Percentiles rank a stretch among this genome's conserved stretches.
These are phyloP conservation scores for Yarrowia hollandica DNA, from an alignment of 805 yeast species.

Conservation along the genomic window DNA sequence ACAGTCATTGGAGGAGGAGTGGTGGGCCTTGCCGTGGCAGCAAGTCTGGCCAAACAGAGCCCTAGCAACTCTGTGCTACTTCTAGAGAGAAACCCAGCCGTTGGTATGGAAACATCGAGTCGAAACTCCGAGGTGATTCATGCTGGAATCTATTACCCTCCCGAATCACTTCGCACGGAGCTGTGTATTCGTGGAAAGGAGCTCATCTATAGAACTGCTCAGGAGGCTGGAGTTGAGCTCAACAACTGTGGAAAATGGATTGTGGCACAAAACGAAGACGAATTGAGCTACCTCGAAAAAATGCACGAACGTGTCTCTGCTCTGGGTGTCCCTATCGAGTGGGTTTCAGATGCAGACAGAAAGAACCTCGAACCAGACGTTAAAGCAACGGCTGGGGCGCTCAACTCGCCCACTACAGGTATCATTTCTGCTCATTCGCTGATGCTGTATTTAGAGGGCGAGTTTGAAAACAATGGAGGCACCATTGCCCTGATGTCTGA, in stretches of 20 bases:
- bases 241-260: slow-evolving; percentile 73
- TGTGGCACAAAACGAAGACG: slow-evolving; percentile 73
- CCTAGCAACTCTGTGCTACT: slow-evolving; percentile 54
- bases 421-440: slow-evolving; percentile 79
- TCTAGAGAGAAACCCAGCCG: slow-evolving; percentile 62
- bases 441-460: slow-evolving; percentile 57
- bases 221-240: slow-evolving; percentile 55
- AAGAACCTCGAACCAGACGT: slow-evolving; percentile 63
- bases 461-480: slow-evolving; percentile 59
- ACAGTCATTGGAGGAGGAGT: slow-evolving; percentile 82
- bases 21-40: slow-evolving; percentile 79
- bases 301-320: slow-evolving; percentile 52
- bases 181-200: slow-evolving; percentile 76
- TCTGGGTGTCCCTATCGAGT: slow-evolving; percentile 60
- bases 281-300: slow-evolving; percentile 57
- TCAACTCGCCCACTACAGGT: slow-evolving; percentile 81
- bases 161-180: slow-evolving; percentile 61
- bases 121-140: slow-evolving; percentile 92
- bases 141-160: slow-evolving; percentile 84
- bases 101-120: slow-evolving; percentile 83
- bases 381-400: slow-evolving; percentile 57
- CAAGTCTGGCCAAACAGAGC: slow-evolving; percentile 55
- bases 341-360: slow-evolving; percentile 51
- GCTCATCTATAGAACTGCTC: slow-evolving; percentile 50
- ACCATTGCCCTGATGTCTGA: slow-evolving; percentile 63